Conservation (phyloP, 1,284 basidiomycete genomes). For the Leccinum fallax region DNA sequence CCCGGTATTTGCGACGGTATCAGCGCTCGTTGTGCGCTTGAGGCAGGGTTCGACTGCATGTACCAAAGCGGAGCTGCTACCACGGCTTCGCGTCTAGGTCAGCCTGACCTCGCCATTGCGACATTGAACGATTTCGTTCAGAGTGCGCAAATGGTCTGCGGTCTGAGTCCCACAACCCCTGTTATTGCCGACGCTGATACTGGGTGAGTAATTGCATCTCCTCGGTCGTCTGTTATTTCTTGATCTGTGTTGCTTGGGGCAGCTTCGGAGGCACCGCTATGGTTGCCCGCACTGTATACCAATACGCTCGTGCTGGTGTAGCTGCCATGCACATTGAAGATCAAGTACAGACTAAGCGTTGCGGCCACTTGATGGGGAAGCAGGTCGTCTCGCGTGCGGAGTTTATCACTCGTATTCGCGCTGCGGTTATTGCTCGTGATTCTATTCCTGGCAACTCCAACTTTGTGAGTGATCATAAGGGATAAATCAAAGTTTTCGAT, state of each 20-base stretch:
- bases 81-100: conserved; percentile 74
- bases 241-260: not conserved
- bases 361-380: conserved; percentile 81
- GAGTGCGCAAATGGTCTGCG: conserved; percentile 66
- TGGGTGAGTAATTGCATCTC: conserved; percentile 43
- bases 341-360: conserved; percentile 83
- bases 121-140: conserved; percentile 79
- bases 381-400: conserved; percentile 75
- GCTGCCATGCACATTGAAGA: conserved; percentile 83
- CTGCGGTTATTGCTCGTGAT: conserved; percentile 74
- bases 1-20: conserved; percentile 85
- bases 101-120: conserved; percentile 79
- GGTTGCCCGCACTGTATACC: conserved; percentile 74
- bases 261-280: conserved; percentile 79
- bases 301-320: conserved; percentile 72
- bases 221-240: not conserved
- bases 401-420: conserved; percentile 74
- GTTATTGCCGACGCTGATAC: conserved; percentile 85
- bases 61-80: conserved; percentile 83
- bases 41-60: conserved; percentile 74
- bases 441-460: conserved; percentile 72
- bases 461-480: conserved; percentile 44
- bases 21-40: conserved; percentile 75
- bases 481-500: not conserved
- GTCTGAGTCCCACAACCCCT: conserved; percentile 61